Conservation (phyloP, 1,284 basidiomycete genomes). For the Malassezia equina region DNA sequence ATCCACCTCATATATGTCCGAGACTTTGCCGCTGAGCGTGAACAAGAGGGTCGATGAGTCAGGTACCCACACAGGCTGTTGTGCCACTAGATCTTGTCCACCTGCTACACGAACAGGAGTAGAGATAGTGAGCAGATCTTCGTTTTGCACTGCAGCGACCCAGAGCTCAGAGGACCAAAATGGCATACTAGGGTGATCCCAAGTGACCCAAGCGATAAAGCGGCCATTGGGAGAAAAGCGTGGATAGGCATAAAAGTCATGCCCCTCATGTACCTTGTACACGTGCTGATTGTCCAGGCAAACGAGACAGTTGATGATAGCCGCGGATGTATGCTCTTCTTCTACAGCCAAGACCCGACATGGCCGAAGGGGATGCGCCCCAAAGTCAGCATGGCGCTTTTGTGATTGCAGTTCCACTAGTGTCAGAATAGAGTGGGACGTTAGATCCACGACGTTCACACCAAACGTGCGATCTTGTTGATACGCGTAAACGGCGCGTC, state of each 20-base stretch:
- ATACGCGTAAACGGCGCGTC: constrained; percentile 28
- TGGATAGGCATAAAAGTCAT: constrained; percentile 47
- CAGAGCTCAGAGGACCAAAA: constrained; percentile 63
- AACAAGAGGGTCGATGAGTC: constrained; percentile 55
- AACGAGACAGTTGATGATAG: constrained; percentile 57
- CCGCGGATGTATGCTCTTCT: constrained; percentile 60
- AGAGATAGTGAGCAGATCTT: constrained; percentile 14
- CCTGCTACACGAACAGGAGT: constrained; percentile 11
- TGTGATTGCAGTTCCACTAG: constrained; percentile 50
- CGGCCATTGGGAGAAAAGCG: constrained; percentile 61
- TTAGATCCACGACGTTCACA: constrained; percentile 13
- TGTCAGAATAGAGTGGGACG: neutral
- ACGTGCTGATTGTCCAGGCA: constrained; percentile 52
- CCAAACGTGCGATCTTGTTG: constrained; percentile 23
- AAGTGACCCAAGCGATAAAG: constrained; percentile 61
- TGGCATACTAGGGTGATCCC: constrained; percentile 67
- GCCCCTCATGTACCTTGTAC: constrained; percentile 9
- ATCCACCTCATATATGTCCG: constrained; percentile 1
- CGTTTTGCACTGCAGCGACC: constrained; percentile 49
- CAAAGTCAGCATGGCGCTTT: constrained; percentile 56
- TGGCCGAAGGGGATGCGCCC: constrained; percentile 49
- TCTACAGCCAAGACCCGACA: constrained; percentile 53
- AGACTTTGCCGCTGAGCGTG: constrained; percentile 24
- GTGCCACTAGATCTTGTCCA: constrained; percentile 27
- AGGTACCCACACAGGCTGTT: constrained; percentile 53